Evolutionary conservation across 1,284 basidiomycete species (phyloP).

Genomic region (Flammula alnicola): DNA sequence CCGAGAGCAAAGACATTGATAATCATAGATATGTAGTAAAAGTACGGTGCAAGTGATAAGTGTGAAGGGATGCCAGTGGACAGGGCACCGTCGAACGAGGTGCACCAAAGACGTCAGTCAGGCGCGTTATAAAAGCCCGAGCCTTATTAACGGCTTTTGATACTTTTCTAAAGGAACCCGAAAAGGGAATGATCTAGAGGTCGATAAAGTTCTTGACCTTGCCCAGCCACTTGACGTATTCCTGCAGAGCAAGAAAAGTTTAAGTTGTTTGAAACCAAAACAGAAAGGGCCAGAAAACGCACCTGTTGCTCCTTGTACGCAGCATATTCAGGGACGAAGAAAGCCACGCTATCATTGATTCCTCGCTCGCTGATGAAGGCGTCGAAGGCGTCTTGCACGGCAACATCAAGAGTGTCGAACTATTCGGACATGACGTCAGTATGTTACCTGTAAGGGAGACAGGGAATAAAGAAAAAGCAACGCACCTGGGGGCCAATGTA

Average conservation of each 20-base stretch:
- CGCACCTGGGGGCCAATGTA: slow-evolving; percentile 91
- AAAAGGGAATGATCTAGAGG: slow-evolving; percentile 40
- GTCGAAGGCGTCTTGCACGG: slow-evolving; percentile 88
- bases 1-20: too few species aligned
- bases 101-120: too few species aligned
- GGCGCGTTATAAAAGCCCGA: too few species aligned
- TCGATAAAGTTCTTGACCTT: slow-evolving; percentile 89
- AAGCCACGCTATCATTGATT: slow-evolving; percentile 79
- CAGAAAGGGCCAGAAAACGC: slow-evolving; percentile 24
- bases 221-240: slow-evolving; percentile 90
- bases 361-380: slow-evolving; percentile 86
- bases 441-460: background rate
- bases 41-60: too few species aligned
- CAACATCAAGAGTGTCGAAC: slow-evolving; percentile 91
- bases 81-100: too few species aligned
- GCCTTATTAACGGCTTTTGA: too few species aligned
- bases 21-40: too few species aligned
- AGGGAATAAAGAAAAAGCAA: slow-evolving; percentile 21
- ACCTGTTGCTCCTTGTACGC: slow-evolving; percentile 92
- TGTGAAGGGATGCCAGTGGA: too few species aligned
- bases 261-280: slow-evolving; percentile 2
- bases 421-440: slow-evolving; percentile 28
- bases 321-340: slow-evolving; percentile 85
- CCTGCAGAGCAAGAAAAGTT: slow-evolving; percentile 48
- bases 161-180: background rate